These are phyloP conservation scores for Rhodotorula taiwanensis DNA, from an alignment of 768 basidiomycete genomes.

Conservation along the genomic window DNA sequence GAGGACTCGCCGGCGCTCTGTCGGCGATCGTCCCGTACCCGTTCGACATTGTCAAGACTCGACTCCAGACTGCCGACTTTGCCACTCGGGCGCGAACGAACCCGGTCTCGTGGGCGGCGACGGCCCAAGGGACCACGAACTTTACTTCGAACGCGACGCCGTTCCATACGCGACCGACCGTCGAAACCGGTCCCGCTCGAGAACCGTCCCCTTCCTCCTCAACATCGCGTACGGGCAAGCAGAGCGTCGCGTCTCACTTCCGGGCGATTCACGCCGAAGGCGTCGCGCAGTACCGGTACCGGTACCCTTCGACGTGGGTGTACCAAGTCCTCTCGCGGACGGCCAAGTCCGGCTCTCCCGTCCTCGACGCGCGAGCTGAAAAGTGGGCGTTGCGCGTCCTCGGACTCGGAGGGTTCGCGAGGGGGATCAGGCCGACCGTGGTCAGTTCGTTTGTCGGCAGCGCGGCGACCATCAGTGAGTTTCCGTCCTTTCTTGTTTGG, in stretches of 20 bases:
- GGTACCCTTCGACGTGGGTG: conserved; percentile 15
- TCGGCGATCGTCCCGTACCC: conserved; percentile 34
- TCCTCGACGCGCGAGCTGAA: conserved; percentile 21
- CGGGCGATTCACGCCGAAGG: conserved; percentile 31
- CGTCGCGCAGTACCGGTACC: conserved; percentile 18
- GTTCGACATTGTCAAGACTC: conserved; percentile 38
- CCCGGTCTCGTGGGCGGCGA: background rate
- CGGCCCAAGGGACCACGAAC: background rate
- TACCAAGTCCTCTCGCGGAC: conserved; percentile 28
- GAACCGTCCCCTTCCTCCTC: no score
- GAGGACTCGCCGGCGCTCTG: conserved; percentile 30
- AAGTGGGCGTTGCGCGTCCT: conserved; percentile 32
- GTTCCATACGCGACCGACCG: background rate
- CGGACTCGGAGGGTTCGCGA: conserved; percentile 25
- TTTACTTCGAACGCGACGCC: conserved; percentile 22
- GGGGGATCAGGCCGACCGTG: conserved; percentile 30
- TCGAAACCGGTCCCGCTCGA: no score
- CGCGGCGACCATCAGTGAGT: conserved; percentile 36
- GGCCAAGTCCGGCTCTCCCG: no score
- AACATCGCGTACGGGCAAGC: no score
- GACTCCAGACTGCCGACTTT: conserved; percentile 35
- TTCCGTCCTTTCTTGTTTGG: background rate
- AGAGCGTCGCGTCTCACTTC: conserved; percentile 5
- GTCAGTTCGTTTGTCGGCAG: conserved; percentile 35
- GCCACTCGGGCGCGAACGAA: conserved; percentile 13